These are phyloP conservation scores for Podila minutissima DNA, from an alignment of 192 early-diverging fungal species.

Conservation along the genomic window DNA sequence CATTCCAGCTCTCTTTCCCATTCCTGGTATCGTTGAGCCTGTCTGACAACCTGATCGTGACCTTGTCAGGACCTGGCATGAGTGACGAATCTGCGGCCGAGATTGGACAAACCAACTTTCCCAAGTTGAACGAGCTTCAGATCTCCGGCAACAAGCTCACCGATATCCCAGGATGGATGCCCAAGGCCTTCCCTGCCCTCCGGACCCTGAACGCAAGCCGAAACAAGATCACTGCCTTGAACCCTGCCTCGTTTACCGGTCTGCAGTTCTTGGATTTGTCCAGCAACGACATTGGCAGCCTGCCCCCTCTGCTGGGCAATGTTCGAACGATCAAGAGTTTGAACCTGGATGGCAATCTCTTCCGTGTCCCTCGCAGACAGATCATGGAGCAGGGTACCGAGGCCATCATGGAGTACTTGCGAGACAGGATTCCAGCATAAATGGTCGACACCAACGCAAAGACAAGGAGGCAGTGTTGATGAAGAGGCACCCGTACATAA, in stretches of 20 bases:
- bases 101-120: constrained; percentile 46
- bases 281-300: constrained; percentile 60
- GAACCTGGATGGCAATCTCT: constrained; percentile 61
- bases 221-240: constrained; percentile 55
- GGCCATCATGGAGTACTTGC: constrained; percentile 65
- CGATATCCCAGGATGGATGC: constrained; percentile 48
- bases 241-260: constrained; percentile 52
- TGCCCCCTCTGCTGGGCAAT: constrained; percentile 63
- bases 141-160: constrained; percentile 48
- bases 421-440: constrained; percentile 52
- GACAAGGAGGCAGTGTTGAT: too few relatives aligned
- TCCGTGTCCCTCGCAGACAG: constrained; percentile 61
- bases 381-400: constrained; percentile 62
- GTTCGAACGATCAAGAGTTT: constrained; percentile 56
- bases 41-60: constrained; percentile 56
- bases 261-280: constrained; percentile 60
- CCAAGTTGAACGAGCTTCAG: constrained; percentile 56
- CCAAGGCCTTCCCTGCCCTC: constrained; percentile 55
- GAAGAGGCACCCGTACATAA: neutral
- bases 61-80: neutral
- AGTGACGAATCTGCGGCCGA: neutral
- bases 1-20: constrained; percentile 49
- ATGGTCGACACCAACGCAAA: too few relatives aligned
- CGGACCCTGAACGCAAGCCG: constrained; percentile 47
- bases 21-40: constrained; percentile 53